Evolutionary conservation across 2,329 filamentous ascomycete genomes (phyloP), one percentile per base, ranked within the genome.

Genomic region (Chaetomium sp.): DNA sequence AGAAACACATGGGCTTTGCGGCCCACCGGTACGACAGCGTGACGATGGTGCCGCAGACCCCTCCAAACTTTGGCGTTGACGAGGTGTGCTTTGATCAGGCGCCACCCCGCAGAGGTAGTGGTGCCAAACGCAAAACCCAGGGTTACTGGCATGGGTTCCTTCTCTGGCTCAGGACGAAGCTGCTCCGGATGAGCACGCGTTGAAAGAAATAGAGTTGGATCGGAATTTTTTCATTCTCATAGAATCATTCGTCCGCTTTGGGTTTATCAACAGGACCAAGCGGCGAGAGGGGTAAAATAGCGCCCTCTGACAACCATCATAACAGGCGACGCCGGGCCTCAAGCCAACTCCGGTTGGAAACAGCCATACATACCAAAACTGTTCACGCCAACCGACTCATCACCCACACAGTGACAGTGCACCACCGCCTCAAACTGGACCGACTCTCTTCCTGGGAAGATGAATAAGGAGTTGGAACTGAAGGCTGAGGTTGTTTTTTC

Each of bases 101-200:
- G 6, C 67, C 69, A 40, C 71, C 70, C 4, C 68, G 70, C 40
- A 71, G 78, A 55, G 71, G 70, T 56, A 75, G 71, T 63, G 73
- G 73, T 6, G 74, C 79, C 55, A 86, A 85, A 72, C 76, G 74
- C 62, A 82, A 79, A 71, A 86, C 82, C 1, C 79, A 80, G 58
- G 75, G 79, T 59, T 76, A 81, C 41, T 86, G 82, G 82, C 83
- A 79, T 6, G 77, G 76, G 27, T 85, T 86, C 62, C 74, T 86
- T 50, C 73, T 86, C 54, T 86, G 83, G 83, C 67, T 86, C 33
- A 74, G 82, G 57, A 86, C 82, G n/a, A 74, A 77, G 57, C 69
- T 81, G 36, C 68, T 81, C 47, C 71, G 74, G 6, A 66, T 76
- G 57, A 63, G 69, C 51, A 66, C 66, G 33, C 56, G 54, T 42